Base-by-base conservation (phyloP, 768 basidiomycete species). In the Tricholoma bakamatsutake region DNA sequence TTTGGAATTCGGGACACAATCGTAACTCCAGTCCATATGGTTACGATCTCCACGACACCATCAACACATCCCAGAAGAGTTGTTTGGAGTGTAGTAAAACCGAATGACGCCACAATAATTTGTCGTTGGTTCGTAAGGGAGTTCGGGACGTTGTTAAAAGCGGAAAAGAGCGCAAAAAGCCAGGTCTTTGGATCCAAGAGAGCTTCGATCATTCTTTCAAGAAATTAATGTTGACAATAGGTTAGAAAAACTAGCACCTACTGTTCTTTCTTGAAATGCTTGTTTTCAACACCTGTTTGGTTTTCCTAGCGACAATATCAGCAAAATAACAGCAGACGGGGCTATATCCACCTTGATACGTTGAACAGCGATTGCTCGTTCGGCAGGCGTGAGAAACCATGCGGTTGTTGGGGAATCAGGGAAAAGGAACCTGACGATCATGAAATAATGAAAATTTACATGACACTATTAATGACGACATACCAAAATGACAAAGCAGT, bases 231-330 rank as follows among this genome's bases (percentile, higher is more conserved):
- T 11, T 17, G 12, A 13, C 5, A 18, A 15, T 17, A 50, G 1
- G 37, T 18, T 18, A 13, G 31, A 17, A 18, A 15, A 21, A 6
- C 30, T 11, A n/a, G 40, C 40, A 76, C 85, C 59, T 54, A 88
- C 88, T 91, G 89, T 35, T 88, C 85, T 52, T 76, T 81, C 72
- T 91, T 91, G 71, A 88, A 91, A 52, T 77, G 77, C 62, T 91
- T 92, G 64, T 88, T 90, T 69, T 90, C 89, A 9, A 90, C 80
- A 30, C 89, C 90, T 0, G 86, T 87, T 80, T 91, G 51, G 55
- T 65, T 65, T n/a, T 57, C 57, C 62, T 62, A 21, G 10, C 1
- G 28, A 48, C 6, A 30, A 13, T 37, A 42, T 49, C 40, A 40
- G 7, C 33, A 2, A 24, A 12, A 28, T 3, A 18, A 30, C 24